Evolutionary conservation across 148 eudicot species (phyloP).

Genomic region (Rhododendron griersonianum): DNA sequence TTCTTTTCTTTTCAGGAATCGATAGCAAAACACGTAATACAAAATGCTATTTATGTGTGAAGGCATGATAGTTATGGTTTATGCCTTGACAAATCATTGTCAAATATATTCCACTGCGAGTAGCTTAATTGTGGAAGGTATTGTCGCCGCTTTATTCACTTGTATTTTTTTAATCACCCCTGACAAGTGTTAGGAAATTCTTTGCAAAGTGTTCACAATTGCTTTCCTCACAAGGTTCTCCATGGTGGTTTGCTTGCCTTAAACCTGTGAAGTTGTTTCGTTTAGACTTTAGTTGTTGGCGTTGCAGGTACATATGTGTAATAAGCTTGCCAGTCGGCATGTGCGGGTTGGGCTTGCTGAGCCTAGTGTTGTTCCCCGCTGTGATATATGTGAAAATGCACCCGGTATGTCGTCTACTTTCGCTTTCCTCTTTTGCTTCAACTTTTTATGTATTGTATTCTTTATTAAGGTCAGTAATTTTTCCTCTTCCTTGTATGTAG

Average conservation of each 20-base stretch:
- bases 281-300: slow-evolving; percentile 4
- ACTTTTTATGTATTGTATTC: background rate
- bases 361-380: slow-evolving; percentile 71
- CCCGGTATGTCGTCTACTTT: slow-evolving; percentile 52
- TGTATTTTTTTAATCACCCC: background rate
- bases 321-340: slow-evolving; percentile 95
- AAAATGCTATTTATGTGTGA: background rate
- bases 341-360: slow-evolving; percentile 88
- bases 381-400: slow-evolving; percentile 95
- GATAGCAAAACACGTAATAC: background rate
- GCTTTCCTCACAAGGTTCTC: background rate
- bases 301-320: slow-evolving; percentile 81
- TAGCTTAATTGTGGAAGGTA: background rate
- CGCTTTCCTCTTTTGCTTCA: slow-evolving; percentile 7
- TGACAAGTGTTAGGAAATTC: background rate
- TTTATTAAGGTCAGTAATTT: background rate
- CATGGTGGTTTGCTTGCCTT: background rate
- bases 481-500: slow-evolving; percentile 34
- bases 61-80: background rate
- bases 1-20: background rate
- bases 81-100: background rate
- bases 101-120: background rate
- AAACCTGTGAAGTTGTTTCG: background rate
- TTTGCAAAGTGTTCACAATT: background rate
- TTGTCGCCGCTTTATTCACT: background rate